Percentiles rank a stretch among this genome's conserved stretches.
Evolutionary conservation across 805 yeast genomes (phyloP).

Genomic region (Suhomyces emberorum): DNA sequence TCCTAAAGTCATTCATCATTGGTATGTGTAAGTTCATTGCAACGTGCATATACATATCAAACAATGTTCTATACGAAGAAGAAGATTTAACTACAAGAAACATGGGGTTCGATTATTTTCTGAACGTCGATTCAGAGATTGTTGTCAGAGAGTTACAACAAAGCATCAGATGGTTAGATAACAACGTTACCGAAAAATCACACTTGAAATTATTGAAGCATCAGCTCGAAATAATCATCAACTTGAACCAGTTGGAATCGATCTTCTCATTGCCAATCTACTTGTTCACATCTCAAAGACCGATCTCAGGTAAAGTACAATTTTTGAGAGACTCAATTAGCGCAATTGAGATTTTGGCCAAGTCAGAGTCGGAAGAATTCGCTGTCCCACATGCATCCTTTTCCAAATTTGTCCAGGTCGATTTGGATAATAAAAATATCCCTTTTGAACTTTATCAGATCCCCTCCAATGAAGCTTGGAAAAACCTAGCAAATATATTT

Average conservation of each 20-base stretch:
- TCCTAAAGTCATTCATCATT: constrained; percentile 48
- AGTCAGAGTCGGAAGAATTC: neutral
- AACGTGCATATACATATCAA: constrained; percentile 43
- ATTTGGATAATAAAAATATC: constrained; percentile 34
- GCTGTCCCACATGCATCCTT: constrained; percentile 20
- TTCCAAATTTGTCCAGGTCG: constrained; percentile 36
- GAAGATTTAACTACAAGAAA: constrained; percentile 69
- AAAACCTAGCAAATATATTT: constrained; percentile 18
- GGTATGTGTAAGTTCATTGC: constrained; percentile 57
- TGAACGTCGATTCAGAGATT: constrained; percentile 18
- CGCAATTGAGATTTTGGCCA: constrained; percentile 4
- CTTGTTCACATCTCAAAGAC: constrained; percentile 5
- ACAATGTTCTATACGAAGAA: constrained; percentile 66
- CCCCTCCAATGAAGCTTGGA: constrained; percentile 18
- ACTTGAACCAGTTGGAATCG: constrained; percentile 25
- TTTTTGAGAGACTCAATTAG: constrained; percentile 17
- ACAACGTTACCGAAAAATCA: constrained; percentile 13
- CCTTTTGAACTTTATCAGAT: constrained; percentile 31
- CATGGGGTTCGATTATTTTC: constrained; percentile 47
- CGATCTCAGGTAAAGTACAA: constrained; percentile 5
- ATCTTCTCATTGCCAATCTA: constrained; percentile 15
- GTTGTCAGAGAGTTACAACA: constrained; percentile 28
- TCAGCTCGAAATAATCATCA: constrained; percentile 26
- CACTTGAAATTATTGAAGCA: constrained; percentile 9
- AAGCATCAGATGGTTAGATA: constrained; percentile 30